phyloP scores from a whole-genome alignment of 2,329 filamentous ascomycete genomes.

The Aspergillus texensis region DNA sequence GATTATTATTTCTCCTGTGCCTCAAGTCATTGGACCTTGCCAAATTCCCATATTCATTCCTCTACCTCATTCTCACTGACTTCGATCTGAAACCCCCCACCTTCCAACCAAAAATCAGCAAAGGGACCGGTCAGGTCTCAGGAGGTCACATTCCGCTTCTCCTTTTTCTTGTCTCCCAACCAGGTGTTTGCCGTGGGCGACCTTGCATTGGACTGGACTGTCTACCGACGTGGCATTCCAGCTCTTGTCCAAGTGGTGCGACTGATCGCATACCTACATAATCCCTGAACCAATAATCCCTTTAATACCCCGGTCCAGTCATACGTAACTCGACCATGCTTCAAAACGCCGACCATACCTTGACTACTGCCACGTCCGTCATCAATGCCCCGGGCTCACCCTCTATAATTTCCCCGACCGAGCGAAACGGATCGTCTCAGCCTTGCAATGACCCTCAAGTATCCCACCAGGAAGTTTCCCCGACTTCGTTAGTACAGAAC shows the following conservation, averaged over 20 bases:
- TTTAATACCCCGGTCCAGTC: slow-evolving; percentile 19
- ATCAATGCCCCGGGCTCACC: slow-evolving; percentile 14
- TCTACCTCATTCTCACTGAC: background rate
- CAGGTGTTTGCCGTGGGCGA: slow-evolving; percentile 19
- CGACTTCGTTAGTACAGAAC: slow-evolving; percentile 19
- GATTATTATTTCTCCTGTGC: slow-evolving; percentile 1
- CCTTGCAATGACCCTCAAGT: slow-evolving; percentile 18
- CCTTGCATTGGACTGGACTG: slow-evolving; percentile 22
- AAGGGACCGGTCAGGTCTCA: background rate
- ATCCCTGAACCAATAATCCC: slow-evolving; percentile 23
- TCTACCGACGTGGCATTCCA: slow-evolving; percentile 37
- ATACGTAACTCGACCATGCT: slow-evolving; percentile 22
- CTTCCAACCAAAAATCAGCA: background rate
- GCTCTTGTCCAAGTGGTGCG: slow-evolving; percentile 26
- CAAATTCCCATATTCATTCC: background rate
- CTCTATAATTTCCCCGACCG: slow-evolving; percentile 16
- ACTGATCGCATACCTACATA: slow-evolving; percentile 21
- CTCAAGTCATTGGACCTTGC: background rate
- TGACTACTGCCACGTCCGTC: slow-evolving; percentile 20
- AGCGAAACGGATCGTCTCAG: slow-evolving; percentile 15
- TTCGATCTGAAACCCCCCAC: background rate
- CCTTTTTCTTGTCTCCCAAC: slow-evolving; percentile 15
- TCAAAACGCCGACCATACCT: slow-evolving; percentile 22
- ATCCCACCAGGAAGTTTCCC: slow-evolving; percentile 18
- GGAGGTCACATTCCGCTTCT: slow-evolving; percentile 17